Percentiles rank a stretch among this genome's conserved stretches.
These are phyloP conservation scores for Larix kaempferi DNA, from an alignment of 75 land plant genomes.

Conservation along the genomic window DNA sequence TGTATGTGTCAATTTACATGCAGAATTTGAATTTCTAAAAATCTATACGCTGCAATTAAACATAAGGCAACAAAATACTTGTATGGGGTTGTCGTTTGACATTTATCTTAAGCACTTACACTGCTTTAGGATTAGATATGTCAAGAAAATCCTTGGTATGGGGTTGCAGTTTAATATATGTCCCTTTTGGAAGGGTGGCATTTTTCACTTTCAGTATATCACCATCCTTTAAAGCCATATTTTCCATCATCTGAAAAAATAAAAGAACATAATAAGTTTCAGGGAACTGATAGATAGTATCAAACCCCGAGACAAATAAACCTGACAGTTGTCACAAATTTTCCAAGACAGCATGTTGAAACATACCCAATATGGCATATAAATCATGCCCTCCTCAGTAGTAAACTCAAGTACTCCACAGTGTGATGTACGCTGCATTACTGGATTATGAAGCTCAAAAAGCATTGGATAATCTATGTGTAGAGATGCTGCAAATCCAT, in stretches of 20 bases:
- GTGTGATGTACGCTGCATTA: slow-evolving; percentile 58
- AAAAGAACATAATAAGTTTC: neutral
- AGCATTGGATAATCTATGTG: slow-evolving; percentile 69
- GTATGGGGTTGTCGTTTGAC: neutral
- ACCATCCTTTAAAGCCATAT: slow-evolving; percentile 84
- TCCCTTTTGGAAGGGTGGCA: slow-evolving; percentile 90
- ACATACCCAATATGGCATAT: slow-evolving; percentile 90
- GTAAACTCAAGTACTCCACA: slow-evolving; percentile 96
- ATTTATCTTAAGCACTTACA: slow-evolving; percentile 47
- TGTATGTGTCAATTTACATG: neutral
- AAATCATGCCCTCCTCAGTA: slow-evolving; percentile 91
- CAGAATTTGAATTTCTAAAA: neutral
- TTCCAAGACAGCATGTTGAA: neutral
- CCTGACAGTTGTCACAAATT: neutral
- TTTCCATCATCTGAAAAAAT: slow-evolving; percentile 85
- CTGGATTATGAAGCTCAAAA: slow-evolving; percentile 58
- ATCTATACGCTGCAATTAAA: neutral
- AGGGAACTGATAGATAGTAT: neutral
- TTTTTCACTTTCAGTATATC: slow-evolving; percentile 80
- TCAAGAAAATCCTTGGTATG: slow-evolving; percentile 95
- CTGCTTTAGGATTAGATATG: slow-evolving; percentile 96
- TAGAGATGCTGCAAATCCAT: slow-evolving; percentile 26
- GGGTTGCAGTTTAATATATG: slow-evolving; percentile 92
- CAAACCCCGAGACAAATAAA: neutral
- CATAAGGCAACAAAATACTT: neutral